A percentile compares a stretch with the other conserved stretches of the same genome.
phyloP scores from a whole-genome alignment of 768 basidiomycete genomes.

The Pleurotus pulmonarius region DNA sequence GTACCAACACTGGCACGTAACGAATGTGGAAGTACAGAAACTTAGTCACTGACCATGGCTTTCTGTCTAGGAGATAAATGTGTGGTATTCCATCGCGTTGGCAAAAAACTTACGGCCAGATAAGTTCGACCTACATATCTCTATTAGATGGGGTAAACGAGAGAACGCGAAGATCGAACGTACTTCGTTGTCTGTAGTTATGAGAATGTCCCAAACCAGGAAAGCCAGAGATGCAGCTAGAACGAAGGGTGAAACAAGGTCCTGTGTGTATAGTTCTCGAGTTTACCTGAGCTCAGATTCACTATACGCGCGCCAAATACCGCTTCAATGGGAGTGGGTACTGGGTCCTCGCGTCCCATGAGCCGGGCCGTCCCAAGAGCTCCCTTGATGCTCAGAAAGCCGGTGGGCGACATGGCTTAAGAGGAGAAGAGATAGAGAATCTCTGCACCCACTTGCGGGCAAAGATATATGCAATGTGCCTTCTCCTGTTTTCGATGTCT shows the following conservation, averaged over 20 bases:
- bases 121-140: not conserved
- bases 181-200: slow-evolving; percentile 3
- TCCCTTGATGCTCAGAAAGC: too few species aligned
- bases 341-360: slow-evolving; percentile 13
- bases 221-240: slow-evolving; percentile 4
- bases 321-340: slow-evolving; percentile 17
- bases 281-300: slow-evolving; percentile 27
- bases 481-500: too few species aligned
- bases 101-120: not conserved
- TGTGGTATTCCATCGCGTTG: not conserved
- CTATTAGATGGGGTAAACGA: not conserved
- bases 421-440: too few species aligned
- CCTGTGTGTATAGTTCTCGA: too few species aligned
- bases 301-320: slow-evolving; percentile 24
- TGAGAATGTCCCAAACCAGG: slow-evolving; percentile 1
- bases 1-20: slow-evolving; percentile 31
- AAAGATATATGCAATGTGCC: too few species aligned
- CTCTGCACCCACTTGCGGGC: too few species aligned
- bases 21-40: slow-evolving; percentile 31
- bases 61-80: not conserved
- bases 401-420: too few species aligned
- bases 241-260: too few species aligned
- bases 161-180: not conserved
- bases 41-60: slow-evolving; percentile 31
- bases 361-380: not conserved